These are phyloP conservation scores for Dipteronia sinensis DNA, from an alignment of 345 rosid genomes.

Conservation along the genomic window DNA sequence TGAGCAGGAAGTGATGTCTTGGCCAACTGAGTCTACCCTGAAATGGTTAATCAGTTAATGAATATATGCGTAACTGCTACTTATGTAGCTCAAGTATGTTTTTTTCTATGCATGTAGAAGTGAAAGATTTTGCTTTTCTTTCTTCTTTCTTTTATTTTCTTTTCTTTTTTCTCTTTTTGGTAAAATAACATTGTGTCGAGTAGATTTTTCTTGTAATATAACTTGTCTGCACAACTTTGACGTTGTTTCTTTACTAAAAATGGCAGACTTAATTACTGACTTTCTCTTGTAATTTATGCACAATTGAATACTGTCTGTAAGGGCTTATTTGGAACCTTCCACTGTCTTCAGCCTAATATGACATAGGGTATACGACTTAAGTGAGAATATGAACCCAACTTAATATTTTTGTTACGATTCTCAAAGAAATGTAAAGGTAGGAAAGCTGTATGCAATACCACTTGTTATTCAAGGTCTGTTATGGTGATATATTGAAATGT, in stretches of 20 bases:
- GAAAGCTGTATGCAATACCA: background rate
- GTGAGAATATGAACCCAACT: slow-evolving; percentile 4
- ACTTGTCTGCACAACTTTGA: background rate
- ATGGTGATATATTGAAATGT: background rate
- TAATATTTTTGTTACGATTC: background rate
- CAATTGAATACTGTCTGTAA: background rate
- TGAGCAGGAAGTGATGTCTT: background rate
- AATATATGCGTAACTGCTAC: background rate
- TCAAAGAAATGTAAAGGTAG: background rate
- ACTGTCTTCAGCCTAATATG: background rate
- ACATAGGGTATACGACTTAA: background rate
- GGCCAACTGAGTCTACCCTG: background rate
- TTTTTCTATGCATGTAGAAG: background rate
- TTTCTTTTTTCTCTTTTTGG: background rate
- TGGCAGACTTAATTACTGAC: background rate
- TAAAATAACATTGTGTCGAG: background rate
- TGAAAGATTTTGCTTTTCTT: background rate
- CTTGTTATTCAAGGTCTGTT: background rate
- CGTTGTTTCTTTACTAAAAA: background rate
- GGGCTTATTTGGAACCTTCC: too few relatives aligned
- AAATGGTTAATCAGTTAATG: background rate
- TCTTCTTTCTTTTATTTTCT: background rate
- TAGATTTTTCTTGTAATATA: background rate
- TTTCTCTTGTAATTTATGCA: slow-evolving; percentile 5
- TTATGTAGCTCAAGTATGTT: background rate